Evolutionary conservation across 176 grass and related monocot genomes (phyloP), one percentile per base, ranked within the genome.

Genomic region (Tuctoria greenei): DNA sequence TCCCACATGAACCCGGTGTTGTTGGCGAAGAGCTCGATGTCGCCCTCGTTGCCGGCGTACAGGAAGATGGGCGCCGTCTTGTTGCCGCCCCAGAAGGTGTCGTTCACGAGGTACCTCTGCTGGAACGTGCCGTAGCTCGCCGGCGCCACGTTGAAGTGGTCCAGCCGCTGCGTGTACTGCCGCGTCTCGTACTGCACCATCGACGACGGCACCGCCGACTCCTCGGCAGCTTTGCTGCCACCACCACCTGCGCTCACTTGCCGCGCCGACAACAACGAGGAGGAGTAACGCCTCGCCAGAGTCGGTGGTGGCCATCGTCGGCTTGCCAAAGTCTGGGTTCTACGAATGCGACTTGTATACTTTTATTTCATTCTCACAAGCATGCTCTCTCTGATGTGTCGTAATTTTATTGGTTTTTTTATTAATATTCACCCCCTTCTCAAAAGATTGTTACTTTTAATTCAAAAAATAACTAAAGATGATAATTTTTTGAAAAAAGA

Each of bases 1-100:
- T 93, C 90, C 83, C 81, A 93, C 86, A 93, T 84, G 77, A 87
- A 71, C 0, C 90, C 90, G 0, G 86, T 86, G 80, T 89, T 86
- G 54, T 78, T 61, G 45, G 86, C 23, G 76, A 84, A 86, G 25
- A 80, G 63, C 34, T 75, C 90, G 10, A 89, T 16, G 39, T 51
- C 12, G 60, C 67, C 86, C 47, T 93, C 83, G 86, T 86, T 89
- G 0, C 86, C 86, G 23, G 86, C 61, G 73, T 86, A 93, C 0
- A 93, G 80, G 67, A 93, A 87, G 24, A 89, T 64, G 26, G 90
- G 83, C 27, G 90, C 46, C 36, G 60, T 59, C 16, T 1, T 16
- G 4, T n/a, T n/a, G n/a, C 90, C 86, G 45, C 84, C 45, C 86
- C 90, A 93, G 68, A 78, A 66, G 8, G 80, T 84, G 80, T 0